Conservation (phyloP, 306 rosid genomes). For the Quercus gilva region DNA sequence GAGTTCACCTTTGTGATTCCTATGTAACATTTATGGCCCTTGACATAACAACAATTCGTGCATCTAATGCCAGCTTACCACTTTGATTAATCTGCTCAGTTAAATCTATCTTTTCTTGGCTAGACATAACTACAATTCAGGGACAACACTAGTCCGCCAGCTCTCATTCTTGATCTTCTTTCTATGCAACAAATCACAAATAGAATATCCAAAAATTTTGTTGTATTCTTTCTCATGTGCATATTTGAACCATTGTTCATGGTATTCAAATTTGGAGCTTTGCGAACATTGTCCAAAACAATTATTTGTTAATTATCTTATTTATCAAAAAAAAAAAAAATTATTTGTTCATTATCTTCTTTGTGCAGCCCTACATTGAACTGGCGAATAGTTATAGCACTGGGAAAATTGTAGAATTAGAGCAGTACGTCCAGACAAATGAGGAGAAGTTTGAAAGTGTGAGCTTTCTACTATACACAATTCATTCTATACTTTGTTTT, state of each 20-base stretch:
- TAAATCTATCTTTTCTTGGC: neutral
- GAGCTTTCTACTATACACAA: constrained; percentile 23
- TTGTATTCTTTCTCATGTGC: neutral
- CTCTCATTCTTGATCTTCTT: neutral
- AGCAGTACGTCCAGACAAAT: constrained; percentile 41
- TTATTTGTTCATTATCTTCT: neutral
- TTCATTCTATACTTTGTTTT: neutral
- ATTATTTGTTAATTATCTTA: neutral
- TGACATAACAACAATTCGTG: too few relatives aligned
- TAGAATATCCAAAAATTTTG: neutral
- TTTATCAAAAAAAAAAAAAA: neutral
- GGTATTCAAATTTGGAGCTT: neutral
- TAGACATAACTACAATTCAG: neutral
- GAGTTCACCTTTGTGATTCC: too few relatives aligned
- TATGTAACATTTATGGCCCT: too few relatives aligned
- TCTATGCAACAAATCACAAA: neutral
- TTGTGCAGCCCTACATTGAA: constrained; percentile 62
- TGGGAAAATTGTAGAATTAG: constrained; percentile 52
- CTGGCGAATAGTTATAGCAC: constrained; percentile 52
- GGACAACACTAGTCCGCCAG: neutral
- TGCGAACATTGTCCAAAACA: neutral
- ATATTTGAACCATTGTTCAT: neutral
- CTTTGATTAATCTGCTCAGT: neutral
- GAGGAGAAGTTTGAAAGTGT: constrained; percentile 58
- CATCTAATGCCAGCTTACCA: too few relatives aligned